Evolutionary conservation across 768 basidiomycete genomes (phyloP), one percentile per base, ranked within the genome.

Genomic region (Wakefieldia striispora): DNA sequence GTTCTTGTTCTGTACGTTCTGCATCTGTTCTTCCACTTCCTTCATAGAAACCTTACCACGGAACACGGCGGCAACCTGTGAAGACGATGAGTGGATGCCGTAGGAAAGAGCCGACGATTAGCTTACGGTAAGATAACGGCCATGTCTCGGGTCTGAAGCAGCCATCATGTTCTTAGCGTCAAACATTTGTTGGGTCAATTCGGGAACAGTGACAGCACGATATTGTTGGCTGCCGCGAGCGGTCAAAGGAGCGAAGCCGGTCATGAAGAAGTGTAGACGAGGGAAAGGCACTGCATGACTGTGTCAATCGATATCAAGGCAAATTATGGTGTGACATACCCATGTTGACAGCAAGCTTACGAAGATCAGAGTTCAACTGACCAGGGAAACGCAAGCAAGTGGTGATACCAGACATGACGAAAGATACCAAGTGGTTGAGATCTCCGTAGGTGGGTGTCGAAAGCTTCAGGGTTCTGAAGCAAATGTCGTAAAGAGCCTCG

Each of bases 131-230:
- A 99, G 86, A 77, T 98, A 99, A 61, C 94, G 90, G 55, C 97
- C 97, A 60, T 97, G 90, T 66, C 94, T 79, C 36, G 97, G 97
- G 76, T 97, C 94, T 20, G 90, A 90, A 20, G 97, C 97, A 60
- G 95, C 93, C 94, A 97, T 95, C 92, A 95, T 95, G 86, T 97
- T 97, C 84, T 97, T 97, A 39, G 94, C 91, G 62, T 97, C 95
- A 71, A 98, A 99, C 95, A 98, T 98, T 66, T 99, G 97, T 67
- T 93, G 89, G 8, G 97, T 97, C 53, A 99, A 81, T 72, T 99
- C 97, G 27, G 97, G 93, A 35, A 99, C 95, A 49, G 91, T 91
- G 62, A 98, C 91, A 33, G 94, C 93, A 54, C 97, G 91, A 81
- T 94, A 99, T 63, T 92, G 87, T 62, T 91, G 90, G 69, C 89